Conservation (phyloP, 306 rosid species). For the Glycine latifolia region DNA sequence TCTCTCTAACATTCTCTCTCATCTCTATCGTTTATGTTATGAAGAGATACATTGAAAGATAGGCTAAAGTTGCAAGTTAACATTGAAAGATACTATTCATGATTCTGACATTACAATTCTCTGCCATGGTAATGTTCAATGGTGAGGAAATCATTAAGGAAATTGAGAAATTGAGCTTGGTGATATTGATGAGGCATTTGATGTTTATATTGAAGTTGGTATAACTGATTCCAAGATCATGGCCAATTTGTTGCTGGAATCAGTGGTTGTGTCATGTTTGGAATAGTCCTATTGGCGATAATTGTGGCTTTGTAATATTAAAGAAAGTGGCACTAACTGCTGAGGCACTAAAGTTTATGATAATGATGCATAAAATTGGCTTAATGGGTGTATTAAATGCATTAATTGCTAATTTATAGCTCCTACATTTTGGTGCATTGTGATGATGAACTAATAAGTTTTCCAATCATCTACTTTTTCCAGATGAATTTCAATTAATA, state of each 20-base stretch:
- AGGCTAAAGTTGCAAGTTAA: neutral
- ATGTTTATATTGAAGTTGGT: no score
- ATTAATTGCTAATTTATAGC: neutral
- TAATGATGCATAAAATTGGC: neutral
- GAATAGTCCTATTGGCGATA: neutral
- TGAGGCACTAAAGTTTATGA: neutral
- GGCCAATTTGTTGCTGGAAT: neutral
- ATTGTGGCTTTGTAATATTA: slow-evolving; percentile 7
- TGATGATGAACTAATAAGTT: neutral
- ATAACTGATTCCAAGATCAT: no score
- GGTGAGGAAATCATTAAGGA: neutral
- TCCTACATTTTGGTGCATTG: neutral
- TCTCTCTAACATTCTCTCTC: no score
- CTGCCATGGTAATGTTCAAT: slow-evolving; percentile 11
- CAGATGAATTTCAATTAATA: neutral
- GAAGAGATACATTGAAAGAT: no score
- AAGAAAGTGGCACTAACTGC: neutral
- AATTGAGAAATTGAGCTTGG: no score
- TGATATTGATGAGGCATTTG: no score
- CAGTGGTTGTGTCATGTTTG: slow-evolving; percentile 9
- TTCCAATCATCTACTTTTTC: slow-evolving; percentile 10
- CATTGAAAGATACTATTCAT: neutral
- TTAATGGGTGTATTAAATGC: slow-evolving; percentile 9
- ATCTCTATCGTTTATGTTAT: no score
- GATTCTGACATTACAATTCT: slow-evolving; percentile 30